Percentiles rank a stretch among this genome's conserved stretches.
These are phyloP conservation scores for Tulasnella sp. DNA, from an alignment of 768 basidiomycete genomes.

Conservation along the genomic window DNA sequence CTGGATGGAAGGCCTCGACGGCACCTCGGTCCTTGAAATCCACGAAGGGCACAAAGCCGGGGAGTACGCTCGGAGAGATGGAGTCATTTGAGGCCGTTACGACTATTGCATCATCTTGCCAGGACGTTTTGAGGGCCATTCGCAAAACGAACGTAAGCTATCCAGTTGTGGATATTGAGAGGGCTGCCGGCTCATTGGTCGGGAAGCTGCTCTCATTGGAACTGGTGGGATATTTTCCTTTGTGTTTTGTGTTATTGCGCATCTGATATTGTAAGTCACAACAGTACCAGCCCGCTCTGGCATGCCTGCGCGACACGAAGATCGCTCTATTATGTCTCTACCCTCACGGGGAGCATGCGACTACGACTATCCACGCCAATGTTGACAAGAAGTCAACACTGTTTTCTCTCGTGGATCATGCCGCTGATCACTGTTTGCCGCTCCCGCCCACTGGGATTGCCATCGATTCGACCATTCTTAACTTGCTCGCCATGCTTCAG, in stretches of 20 bases:
- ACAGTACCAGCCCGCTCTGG: conserved; percentile 44
- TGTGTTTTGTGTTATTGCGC: background rate
- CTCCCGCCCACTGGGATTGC: conserved; percentile 28
- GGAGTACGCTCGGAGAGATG: conserved; percentile 12
- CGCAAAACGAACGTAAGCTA: conserved; percentile 31
- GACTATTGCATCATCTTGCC: conserved; percentile 33
- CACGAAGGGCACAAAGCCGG: background rate
- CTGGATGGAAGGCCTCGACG: conserved; percentile 45
- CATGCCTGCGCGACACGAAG: conserved; percentile 38
- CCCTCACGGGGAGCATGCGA: background rate
- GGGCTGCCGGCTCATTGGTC: conserved; percentile 54
- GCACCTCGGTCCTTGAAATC: conserved; percentile 19
- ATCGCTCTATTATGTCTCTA: conserved; percentile 31
- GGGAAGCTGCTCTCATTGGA: conserved; percentile 59
- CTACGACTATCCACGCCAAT: no score
- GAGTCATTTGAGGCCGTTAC: conserved; percentile 22
- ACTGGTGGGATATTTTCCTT: conserved; percentile 41
- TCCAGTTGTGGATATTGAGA: conserved; percentile 43
- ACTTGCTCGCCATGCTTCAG: conserved; percentile 50
- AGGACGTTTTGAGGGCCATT: conserved; percentile 38
- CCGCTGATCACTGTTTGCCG: conserved; percentile 21
- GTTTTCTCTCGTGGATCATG: background rate
- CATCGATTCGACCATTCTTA: conserved; percentile 31
- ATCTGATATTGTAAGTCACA: background rate
- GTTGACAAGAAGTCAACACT: no score